Evolutionary conservation across 148 eudicot species (phyloP).

Genomic region (Chenopodium formosanum): DNA sequence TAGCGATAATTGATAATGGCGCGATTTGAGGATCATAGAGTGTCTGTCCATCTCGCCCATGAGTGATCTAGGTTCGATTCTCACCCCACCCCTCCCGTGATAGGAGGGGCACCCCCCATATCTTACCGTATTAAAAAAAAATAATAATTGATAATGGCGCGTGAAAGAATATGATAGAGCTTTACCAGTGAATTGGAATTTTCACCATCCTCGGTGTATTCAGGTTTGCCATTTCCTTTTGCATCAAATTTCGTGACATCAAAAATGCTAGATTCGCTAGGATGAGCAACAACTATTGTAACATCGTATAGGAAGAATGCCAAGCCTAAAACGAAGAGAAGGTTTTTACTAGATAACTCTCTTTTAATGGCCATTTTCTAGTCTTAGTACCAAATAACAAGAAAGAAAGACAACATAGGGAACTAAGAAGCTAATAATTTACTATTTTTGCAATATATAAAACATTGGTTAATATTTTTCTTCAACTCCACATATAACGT

Average conservation of each 20-base stretch:
- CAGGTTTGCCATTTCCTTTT: constrained; percentile 37
- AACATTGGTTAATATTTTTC: constrained; percentile 7
- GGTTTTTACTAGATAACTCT: background rate
- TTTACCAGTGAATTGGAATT: constrained; percentile 32
- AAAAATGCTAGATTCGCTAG: constrained; percentile 15
- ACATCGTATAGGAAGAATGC: constrained; percentile 8
- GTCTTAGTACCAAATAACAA: background rate
- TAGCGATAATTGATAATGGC: no score
- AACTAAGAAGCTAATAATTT: constrained; percentile 4
- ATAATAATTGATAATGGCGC: no score
- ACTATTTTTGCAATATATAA: constrained; percentile 4
- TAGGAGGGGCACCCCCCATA: no score
- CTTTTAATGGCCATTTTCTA: constrained; percentile 1
- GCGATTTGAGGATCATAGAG: no score
- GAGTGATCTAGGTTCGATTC: no score
- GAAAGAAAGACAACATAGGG: background rate
- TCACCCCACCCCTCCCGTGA: no score
- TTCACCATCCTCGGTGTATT: constrained; percentile 24
- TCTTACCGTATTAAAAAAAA: no score
- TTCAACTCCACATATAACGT: background rate
- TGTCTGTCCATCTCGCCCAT: no score
- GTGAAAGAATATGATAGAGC: background rate
- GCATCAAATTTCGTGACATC: constrained; percentile 53
- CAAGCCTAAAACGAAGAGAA: constrained; percentile 8
- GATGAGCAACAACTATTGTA: background rate